Evolutionary conservation across 345 rosid species (phyloP).

Genomic region (Populus nigra): DNA sequence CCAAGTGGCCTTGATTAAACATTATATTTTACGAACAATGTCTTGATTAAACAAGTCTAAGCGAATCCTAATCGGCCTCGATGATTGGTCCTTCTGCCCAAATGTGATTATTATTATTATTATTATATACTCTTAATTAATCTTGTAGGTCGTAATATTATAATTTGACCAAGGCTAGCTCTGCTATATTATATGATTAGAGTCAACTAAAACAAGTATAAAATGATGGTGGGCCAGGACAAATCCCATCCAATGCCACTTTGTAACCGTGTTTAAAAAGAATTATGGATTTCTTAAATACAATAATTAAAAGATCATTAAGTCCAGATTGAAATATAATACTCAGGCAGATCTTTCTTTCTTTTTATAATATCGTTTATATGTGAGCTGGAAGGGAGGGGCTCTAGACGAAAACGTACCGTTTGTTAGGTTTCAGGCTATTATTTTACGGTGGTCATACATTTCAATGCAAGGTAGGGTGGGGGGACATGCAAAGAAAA

Average conservation of each 20-base stretch:
- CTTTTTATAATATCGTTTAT: not conserved
- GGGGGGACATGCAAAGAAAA: not conserved
- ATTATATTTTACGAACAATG: not conserved
- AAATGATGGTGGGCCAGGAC: slow-evolving; percentile 23
- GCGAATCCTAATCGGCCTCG: not conserved
- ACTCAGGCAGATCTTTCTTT: not conserved
- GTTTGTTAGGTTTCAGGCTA: too few species aligned
- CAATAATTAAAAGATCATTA: not conserved
- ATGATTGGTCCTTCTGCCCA: not conserved
- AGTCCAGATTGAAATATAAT: not conserved
- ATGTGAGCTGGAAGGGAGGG: not conserved
- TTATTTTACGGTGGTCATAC: too few species aligned
- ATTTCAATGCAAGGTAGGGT: not conserved
- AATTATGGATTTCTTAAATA: not conserved
- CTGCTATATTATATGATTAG: not conserved
- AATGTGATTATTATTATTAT: not conserved
- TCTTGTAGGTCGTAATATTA: not conserved
- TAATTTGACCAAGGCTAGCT: slow-evolving; percentile 15
- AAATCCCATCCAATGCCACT: slow-evolving; percentile 1
- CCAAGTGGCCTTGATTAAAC: not conserved
- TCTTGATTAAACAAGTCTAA: not conserved
- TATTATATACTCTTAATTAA: not conserved
- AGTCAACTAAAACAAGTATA: not conserved
- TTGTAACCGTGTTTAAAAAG: not conserved
- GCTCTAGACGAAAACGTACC: not conserved